phyloP scores from a whole-genome alignment of 495 filamentous ascomycete genomes.

The Parachaetomium inaequale region DNA sequence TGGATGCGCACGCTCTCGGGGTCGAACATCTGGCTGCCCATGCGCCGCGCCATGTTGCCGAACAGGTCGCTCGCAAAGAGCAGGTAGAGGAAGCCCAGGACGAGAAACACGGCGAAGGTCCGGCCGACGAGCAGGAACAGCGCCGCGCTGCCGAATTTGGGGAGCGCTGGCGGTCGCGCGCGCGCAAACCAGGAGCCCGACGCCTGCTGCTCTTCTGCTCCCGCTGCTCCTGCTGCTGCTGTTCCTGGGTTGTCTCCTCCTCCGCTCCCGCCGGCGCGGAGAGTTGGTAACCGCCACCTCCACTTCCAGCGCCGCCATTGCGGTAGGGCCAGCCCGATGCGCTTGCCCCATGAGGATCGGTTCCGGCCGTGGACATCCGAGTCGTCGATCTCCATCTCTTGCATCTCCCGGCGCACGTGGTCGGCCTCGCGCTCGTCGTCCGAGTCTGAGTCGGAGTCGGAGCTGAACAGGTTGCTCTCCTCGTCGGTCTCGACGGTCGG shows the following conservation, averaged over 20 bases:
- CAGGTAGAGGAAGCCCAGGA: slow-evolving; percentile 72
- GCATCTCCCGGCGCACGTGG: slow-evolving; percentile 74
- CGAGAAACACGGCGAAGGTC: slow-evolving; percentile 67
- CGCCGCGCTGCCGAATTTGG: slow-evolving; percentile 30
- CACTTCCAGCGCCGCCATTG: slow-evolving; percentile 48
- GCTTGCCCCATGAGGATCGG: slow-evolving; percentile 46
- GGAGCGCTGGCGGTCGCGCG: slow-evolving; percentile 19
- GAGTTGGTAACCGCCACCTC: slow-evolving; percentile 46
- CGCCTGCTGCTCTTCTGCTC: too few species aligned
- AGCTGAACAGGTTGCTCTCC: slow-evolving; percentile 38
- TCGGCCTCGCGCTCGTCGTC: slow-evolving; percentile 42
- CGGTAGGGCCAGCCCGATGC: slow-evolving; percentile 44
- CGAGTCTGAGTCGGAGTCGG: slow-evolving; percentile 39
- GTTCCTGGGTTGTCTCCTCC: too few species aligned
- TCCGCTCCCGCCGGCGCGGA: slow-evolving; percentile 25
- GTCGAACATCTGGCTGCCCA: slow-evolving; percentile 54
- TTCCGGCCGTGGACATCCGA: slow-evolving; percentile 46
- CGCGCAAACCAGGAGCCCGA: neutral
- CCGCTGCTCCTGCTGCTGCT: too few species aligned
- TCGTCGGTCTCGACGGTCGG: slow-evolving; percentile 70
- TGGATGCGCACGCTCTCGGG: slow-evolving; percentile 66
- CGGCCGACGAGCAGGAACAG: slow-evolving; percentile 55
- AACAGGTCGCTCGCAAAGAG: slow-evolving; percentile 82
- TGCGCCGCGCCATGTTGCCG: slow-evolving; percentile 51
- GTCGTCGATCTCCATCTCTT: slow-evolving; percentile 87